Evolutionary conservation across 306 rosid genomes (phyloP).

Genomic region (Vicia villosa): DNA sequence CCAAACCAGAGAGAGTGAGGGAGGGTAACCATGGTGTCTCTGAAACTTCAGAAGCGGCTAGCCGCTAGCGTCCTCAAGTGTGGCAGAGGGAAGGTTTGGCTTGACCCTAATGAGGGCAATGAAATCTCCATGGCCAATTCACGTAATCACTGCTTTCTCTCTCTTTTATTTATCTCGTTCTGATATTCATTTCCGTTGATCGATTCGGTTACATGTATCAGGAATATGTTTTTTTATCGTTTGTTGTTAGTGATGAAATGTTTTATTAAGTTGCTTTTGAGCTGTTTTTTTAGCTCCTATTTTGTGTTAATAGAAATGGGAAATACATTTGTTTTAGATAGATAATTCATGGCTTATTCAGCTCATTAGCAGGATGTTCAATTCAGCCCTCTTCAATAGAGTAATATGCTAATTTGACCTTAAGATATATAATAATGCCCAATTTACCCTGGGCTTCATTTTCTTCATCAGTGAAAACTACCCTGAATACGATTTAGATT

Average conservation of each 20-base stretch:
- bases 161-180: neutral
- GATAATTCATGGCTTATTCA: neutral
- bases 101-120: conserved; percentile 88
- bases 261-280: too few relatives aligned
- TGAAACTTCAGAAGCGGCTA: conserved; percentile 95
- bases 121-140: conserved; percentile 99
- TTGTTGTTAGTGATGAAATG: too few relatives aligned
- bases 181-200: neutral
- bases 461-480: neutral
- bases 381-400: neutral
- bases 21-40: conserved; percentile 64
- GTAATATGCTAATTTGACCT: neutral
- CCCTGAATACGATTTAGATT: neutral
- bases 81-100: conserved; percentile 94
- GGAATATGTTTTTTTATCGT: neutral
- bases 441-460: neutral
- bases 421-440: neutral
- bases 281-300: too few relatives aligned
- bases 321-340: too few relatives aligned
- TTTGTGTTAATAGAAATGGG: too few relatives aligned
- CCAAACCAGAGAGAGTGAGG: neutral
- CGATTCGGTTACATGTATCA: neutral
- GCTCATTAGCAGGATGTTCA: neutral
- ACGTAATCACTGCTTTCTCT: conserved; percentile 46
- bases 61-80: conserved; percentile 94